Evolutionary conservation across 768 basidiomycete species (phyloP).

Genomic region (Austroboletus festivus): DNA sequence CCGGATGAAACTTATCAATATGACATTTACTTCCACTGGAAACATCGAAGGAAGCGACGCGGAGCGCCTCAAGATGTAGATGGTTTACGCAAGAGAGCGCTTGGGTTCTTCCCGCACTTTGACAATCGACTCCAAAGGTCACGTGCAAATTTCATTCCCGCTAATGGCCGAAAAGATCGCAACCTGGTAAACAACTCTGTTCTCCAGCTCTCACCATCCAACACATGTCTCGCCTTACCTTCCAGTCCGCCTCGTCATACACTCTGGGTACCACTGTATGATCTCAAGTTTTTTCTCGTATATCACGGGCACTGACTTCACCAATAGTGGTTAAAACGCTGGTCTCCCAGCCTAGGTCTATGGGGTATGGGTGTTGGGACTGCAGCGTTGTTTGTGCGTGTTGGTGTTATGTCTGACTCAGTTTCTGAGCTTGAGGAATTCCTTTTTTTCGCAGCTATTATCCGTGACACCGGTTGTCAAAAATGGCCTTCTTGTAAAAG

Average conservation of each 20-base stretch:
- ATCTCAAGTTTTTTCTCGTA: not conserved
- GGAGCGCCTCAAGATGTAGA: not conserved
- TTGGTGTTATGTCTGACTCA: not conserved
- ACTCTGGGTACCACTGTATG: constrained; percentile 39
- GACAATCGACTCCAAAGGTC: not conserved
- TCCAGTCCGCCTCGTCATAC: constrained; percentile 39
- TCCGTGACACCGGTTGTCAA: constrained; percentile 85
- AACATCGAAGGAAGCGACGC: not conserved
- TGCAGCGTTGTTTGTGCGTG: constrained; percentile 60
- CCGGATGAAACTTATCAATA: not conserved
- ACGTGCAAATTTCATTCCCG: constrained; percentile 21
- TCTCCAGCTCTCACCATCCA: not conserved
- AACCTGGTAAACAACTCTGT: not conserved
- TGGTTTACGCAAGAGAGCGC: not conserved
- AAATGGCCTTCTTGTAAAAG: constrained; percentile 66
- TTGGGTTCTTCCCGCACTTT: no score
- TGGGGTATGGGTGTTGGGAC: constrained; percentile 74
- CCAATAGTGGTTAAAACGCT: constrained; percentile 48
- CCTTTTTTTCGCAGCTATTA: constrained; percentile 49
- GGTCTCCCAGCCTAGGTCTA: constrained; percentile 57
- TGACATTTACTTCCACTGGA: not conserved
- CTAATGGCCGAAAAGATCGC: constrained; percentile 3
- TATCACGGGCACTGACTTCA: not conserved
- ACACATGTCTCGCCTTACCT: constrained; percentile 43
- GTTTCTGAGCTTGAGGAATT: not conserved